These are phyloP conservation scores for Fusarium sp. DNA, from an alignment of 2,329 filamentous ascomycete species.

Conservation along the genomic window DNA sequence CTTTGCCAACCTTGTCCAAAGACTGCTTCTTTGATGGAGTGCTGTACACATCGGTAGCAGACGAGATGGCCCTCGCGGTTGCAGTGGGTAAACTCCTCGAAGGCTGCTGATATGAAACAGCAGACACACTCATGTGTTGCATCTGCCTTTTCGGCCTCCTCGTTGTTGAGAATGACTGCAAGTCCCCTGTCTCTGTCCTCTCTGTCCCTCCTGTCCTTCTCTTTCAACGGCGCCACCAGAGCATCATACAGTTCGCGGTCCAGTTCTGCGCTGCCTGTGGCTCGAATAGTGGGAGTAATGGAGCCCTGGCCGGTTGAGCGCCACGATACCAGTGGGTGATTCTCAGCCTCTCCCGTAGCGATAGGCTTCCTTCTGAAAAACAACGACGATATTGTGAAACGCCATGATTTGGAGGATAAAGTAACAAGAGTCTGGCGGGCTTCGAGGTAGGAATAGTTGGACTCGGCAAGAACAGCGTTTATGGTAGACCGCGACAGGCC, in stretches of 20 bases:
- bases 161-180: conserved; percentile 62
- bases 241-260: conserved; percentile 67
- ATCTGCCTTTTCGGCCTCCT: conserved; percentile 65
- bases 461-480: conserved; percentile 80
- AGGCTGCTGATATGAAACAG: conserved; percentile 75
- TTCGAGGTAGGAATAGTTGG: conserved; percentile 79
- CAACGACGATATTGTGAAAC: conserved; percentile 75
- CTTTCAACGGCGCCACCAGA: conserved; percentile 63
- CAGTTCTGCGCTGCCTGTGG: conserved; percentile 71
- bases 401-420: conserved; percentile 78
- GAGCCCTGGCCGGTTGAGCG: conserved; percentile 63
- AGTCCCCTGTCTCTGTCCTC: conserved; percentile 61
- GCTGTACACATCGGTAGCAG: conserved; percentile 83
- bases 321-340: conserved; percentile 71
- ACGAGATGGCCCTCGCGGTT: conserved; percentile 73
- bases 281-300: conserved; percentile 67
- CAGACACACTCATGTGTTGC: conserved; percentile 77
- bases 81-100: conserved; percentile 80
- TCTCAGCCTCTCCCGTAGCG: conserved; percentile 61
- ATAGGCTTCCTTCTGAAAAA: conserved; percentile 70
- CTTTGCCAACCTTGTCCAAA: conserved; percentile 93
- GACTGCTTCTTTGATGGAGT: conserved; percentile 83
- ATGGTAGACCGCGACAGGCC: conserved; percentile 77
- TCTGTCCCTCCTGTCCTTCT: conserved; percentile 51
- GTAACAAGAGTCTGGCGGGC: conserved; percentile 74